These are phyloP conservation scores for Neospermospora avenae DNA, from an alignment of 2,329 filamentous ascomycete genomes.

Conservation along the genomic window DNA sequence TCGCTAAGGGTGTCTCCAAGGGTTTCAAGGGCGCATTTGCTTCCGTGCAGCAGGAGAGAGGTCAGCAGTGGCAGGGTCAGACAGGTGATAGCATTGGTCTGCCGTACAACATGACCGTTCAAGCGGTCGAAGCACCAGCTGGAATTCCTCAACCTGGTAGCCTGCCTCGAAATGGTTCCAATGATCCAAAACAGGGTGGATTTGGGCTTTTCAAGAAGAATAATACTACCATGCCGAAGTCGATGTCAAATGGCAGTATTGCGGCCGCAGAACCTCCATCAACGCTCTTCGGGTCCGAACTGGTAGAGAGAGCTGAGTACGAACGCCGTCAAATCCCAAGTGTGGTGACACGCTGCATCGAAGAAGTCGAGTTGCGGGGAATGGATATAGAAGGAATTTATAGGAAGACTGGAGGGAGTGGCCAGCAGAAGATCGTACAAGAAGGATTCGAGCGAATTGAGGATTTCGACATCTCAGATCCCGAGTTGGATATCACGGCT, in stretches of 20 bases:
- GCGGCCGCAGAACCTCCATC: constrained; percentile 49
- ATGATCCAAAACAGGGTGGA: constrained; percentile 39
- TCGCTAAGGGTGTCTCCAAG: constrained; percentile 92
- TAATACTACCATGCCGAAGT: constrained; percentile 45
- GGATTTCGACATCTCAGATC: constrained; percentile 90
- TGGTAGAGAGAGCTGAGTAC: constrained; percentile 79
- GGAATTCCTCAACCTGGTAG: constrained; percentile 21
- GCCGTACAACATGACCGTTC: constrained; percentile 67
- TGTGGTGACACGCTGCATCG: constrained; percentile 89
- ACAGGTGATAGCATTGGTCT: constrained; percentile 63
- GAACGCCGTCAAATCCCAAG: constrained; percentile 87
- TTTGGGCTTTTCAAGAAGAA: constrained; percentile 66
- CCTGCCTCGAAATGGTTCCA: constrained; percentile 27
- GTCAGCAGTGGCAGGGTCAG: constrained; percentile 50
- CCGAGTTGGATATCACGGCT: constrained; percentile 90
- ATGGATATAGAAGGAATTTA: constrained; percentile 99
- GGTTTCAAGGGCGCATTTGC: constrained; percentile 85
- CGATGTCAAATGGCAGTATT: constrained; percentile 42
- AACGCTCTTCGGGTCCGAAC: constrained; percentile 82
- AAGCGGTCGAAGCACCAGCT: constrained; percentile 47
- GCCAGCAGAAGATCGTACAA: constrained; percentile 84
- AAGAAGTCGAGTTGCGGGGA: constrained; percentile 91
- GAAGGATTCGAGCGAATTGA: constrained; percentile 85
- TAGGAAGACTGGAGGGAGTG: constrained; percentile 91
- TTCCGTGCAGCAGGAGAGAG: constrained; percentile 49